phyloP scores from a whole-genome alignment of 345 rosid species.

The Eucalyptus cloeziana region DNA sequence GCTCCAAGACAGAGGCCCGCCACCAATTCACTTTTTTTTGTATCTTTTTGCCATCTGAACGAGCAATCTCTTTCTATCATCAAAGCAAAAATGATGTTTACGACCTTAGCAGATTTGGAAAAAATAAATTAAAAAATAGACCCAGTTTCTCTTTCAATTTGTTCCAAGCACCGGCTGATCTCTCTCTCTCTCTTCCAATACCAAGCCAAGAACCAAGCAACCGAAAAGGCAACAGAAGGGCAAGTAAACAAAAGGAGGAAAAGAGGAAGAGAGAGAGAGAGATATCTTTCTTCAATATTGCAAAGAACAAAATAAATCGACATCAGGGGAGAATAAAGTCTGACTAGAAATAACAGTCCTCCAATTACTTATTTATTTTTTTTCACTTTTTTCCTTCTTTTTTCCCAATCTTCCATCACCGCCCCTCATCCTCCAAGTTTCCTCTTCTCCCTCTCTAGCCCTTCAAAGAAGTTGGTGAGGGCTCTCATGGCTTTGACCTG shows the following conservation, averaged over 20 bases:
- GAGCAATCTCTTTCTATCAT: neutral
- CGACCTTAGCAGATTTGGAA: neutral
- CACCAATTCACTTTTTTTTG: neutral
- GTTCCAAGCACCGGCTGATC: neutral
- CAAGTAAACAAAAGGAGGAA: neutral
- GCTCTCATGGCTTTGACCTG: conserved; percentile 54
- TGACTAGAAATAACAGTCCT: neutral
- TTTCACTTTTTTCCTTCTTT: neutral
- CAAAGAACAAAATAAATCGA: neutral
- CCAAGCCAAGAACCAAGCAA: neutral
- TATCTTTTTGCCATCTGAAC: neutral
- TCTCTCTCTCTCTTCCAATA: neutral
- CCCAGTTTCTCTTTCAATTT: neutral
- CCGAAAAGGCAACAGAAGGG: neutral
- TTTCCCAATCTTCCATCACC: neutral
- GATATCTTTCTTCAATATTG: neutral
- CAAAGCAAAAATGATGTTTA: neutral
- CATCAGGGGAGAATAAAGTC: neutral
- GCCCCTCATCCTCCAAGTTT: conserved; percentile 33
- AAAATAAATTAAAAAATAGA: neutral
- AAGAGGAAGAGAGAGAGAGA: neutral
- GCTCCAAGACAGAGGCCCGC: neutral
- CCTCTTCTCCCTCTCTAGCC: conserved; percentile 32
- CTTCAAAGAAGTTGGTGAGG: conserved; percentile 34
- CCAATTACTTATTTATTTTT: neutral